Evolutionary conservation across 2,329 filamentous ascomycete species (phyloP).

Genomic region (Neonectria faginata): DNA sequence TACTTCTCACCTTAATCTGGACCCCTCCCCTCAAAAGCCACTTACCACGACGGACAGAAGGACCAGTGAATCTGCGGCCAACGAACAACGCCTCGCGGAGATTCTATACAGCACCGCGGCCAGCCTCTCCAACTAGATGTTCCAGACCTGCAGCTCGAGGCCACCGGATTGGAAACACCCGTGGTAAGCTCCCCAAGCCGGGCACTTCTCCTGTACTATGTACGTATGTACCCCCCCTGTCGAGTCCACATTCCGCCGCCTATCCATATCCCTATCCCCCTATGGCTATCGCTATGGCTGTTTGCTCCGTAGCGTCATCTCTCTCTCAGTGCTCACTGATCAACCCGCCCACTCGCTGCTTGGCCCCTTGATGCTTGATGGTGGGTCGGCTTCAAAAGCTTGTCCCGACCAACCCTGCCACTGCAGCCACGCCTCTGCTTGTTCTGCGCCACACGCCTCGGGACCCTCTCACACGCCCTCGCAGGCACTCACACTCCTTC

Average conservation of each 20-base stretch:
- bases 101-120: conserved; percentile 23
- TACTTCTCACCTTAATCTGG: conserved; percentile 7
- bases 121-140: conserved; percentile 32
- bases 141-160: conserved; percentile 35
- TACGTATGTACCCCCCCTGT: too few species aligned
- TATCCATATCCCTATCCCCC: not conserved
- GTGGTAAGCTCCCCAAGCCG: conserved; percentile 34
- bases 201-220: not conserved
- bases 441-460: conserved; percentile 3
- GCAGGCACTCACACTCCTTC: conserved; percentile 34
- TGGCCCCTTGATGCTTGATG: conserved; percentile 36
- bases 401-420: conserved; percentile 47
- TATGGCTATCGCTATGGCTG: not conserved
- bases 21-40: not conserved
- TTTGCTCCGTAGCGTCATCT: conserved; percentile 39
- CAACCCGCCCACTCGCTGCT: conserved; percentile 3
- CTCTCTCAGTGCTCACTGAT: conserved; percentile 20
- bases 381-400: conserved; percentile 47
- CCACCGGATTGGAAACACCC: conserved; percentile 22
- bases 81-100: conserved; percentile 28
- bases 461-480: conserved; percentile 23
- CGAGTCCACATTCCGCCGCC: not conserved
- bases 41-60: conserved; percentile 8
- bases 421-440: conserved; percentile 26
- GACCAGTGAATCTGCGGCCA: conserved; percentile 1